Percentiles rank a stretch among this genome's conserved stretches.
Conservation (phyloP, 2,329 filamentous ascomycete species). For the Aschersonia sp. region DNA sequence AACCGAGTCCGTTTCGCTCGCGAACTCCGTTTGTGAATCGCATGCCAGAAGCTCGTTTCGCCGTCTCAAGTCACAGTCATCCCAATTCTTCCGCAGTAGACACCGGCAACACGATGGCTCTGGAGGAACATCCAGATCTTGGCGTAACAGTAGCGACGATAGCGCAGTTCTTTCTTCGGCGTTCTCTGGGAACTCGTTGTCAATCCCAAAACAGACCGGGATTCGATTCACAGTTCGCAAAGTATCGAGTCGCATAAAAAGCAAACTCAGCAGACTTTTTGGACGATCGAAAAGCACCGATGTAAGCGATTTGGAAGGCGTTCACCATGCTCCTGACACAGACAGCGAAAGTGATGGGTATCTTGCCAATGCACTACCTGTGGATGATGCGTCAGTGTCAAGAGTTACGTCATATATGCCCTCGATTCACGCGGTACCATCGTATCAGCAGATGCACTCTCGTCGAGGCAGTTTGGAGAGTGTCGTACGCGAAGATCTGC, state of each 20-base stretch:
- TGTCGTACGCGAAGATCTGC: constrained; percentile 22
- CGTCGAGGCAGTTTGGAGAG: constrained; percentile 41
- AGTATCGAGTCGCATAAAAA: constrained; percentile 46
- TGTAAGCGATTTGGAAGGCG: constrained; percentile 3
- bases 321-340: constrained; percentile 7
- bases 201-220: constrained; percentile 12
- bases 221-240: constrained; percentile 42
- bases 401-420: constrained; percentile 34
- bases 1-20: constrained; percentile 10
- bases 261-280: constrained; percentile 37
- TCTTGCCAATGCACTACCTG: constrained; percentile 18
- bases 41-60: constrained; percentile 18
- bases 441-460: constrained; percentile 31
- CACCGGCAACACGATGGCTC: constrained; percentile 17
- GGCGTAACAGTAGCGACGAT: constrained; percentile 30
- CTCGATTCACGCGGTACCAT: constrained; percentile 32
- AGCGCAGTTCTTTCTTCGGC: constrained; percentile 18
- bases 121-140: constrained; percentile 30
- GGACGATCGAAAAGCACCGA: constrained; percentile 11
- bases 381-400: constrained; percentile 29
- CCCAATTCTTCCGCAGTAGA: constrained; percentile 27
- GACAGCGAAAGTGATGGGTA: constrained; percentile 18
- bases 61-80: constrained; percentile 24
- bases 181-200: constrained; percentile 11
- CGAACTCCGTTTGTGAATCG: constrained; percentile 21